Conservation (phyloP, 176 grass and related monocot genomes). For the Oryza glumipatula region DNA sequence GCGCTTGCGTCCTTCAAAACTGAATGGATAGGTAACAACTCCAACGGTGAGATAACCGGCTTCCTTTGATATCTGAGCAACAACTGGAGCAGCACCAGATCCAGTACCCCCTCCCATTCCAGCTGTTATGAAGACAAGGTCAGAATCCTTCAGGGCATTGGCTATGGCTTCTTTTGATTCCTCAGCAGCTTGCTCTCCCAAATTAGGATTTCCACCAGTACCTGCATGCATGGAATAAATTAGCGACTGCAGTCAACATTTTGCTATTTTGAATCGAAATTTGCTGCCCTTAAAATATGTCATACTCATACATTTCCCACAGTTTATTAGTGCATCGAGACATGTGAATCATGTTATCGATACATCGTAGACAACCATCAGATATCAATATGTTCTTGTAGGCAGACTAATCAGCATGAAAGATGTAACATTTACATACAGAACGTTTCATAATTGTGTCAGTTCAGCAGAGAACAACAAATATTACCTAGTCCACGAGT, state of each 20-base stretch:
- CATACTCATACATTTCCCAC: neutral
- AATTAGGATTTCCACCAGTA: constrained; percentile 81
- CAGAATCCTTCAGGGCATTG: constrained; percentile 74
- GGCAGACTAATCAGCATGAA: neutral
- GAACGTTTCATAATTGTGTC: neutral
- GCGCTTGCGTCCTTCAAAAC: constrained; percentile 92
- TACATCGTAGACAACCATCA: neutral
- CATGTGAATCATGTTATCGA: neutral
- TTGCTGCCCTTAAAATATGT: neutral
- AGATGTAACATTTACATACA: neutral
- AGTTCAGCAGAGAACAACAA: constrained; percentile 2
- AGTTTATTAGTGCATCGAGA: neutral
- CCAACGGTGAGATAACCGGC: constrained; percentile 97
- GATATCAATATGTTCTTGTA: neutral
- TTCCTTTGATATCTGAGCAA: constrained; percentile 96
- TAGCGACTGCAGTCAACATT: neutral
- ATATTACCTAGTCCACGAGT: constrained; percentile 85
- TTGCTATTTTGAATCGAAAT: neutral
- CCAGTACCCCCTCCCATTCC: constrained; percentile 96
- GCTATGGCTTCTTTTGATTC: constrained; percentile 94
- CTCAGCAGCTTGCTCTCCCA: constrained; percentile 91
- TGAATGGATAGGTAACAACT: constrained; percentile 96
- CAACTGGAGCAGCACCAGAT: constrained; percentile 97
- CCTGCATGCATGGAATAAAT: constrained; percentile 43
- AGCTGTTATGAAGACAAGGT: constrained; percentile 95